phyloP scores from a whole-genome alignment of 139 green algal species.

The Micromonas pusilla region DNA sequence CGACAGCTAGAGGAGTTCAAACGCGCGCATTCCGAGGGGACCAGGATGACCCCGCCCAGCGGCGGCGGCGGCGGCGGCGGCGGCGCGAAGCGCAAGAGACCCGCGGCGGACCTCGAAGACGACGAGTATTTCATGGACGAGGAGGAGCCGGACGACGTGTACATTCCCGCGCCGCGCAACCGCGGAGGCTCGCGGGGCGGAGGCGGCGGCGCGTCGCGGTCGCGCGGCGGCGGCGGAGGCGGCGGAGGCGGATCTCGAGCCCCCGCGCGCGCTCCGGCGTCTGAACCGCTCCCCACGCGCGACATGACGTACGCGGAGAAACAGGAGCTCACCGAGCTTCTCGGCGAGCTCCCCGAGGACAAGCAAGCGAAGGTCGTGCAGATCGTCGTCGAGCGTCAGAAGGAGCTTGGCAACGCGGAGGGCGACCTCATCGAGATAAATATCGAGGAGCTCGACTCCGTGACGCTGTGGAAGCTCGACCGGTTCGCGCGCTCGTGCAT shows the following conservation, averaged over 20 bases:
- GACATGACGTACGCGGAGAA: conserved; percentile 39
- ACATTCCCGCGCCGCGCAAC: not conserved
- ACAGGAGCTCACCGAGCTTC: conserved; percentile 26
- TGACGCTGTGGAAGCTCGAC: conserved; percentile 36
- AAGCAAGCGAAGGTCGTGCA: conserved; percentile 33
- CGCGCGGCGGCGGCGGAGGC: no score
- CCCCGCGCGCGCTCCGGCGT: no score
- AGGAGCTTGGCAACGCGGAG: conserved; percentile 21
- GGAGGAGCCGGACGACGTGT: not conserved
- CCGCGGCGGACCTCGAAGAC: not conserved
- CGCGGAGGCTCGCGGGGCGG: not conserved
- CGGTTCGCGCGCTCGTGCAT: conserved; percentile 26
- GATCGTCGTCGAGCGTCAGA: conserved; percentile 26
- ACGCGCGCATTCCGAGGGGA: not conserved
- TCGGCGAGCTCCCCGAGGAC: conserved; percentile 33
- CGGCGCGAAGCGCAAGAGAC: not conserved
- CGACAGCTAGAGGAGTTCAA: conserved; percentile 12
- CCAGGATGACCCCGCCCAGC: not conserved
- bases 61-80: no score
- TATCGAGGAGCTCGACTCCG: conserved; percentile 33
- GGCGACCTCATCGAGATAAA: conserved; percentile 35
- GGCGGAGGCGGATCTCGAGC: no score
- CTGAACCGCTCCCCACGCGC: not conserved
- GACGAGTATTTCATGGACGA: not conserved
- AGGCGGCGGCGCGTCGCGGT: no score